Conservation (phyloP, 768 basidiomycete species). For the Podaxis sp. region DNA sequence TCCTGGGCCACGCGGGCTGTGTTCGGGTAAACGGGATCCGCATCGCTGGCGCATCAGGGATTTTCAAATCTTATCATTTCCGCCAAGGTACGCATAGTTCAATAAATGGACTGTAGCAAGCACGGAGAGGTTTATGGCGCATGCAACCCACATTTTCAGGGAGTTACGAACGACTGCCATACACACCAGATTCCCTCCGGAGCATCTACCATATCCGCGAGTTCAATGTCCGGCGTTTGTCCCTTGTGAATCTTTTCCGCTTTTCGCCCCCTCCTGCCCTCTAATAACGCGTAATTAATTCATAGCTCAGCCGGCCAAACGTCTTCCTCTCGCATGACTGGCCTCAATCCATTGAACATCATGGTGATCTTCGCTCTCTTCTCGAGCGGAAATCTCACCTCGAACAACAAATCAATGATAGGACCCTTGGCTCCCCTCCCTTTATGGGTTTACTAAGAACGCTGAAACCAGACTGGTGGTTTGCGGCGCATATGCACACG, state of each 20-base stretch:
- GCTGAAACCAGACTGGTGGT: constrained; percentile 86
- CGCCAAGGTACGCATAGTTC: constrained; percentile 44
- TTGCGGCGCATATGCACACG: constrained; percentile 87
- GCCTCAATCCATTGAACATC: constrained; percentile 81
- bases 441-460: constrained; percentile 72
- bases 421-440: constrained; percentile 83
- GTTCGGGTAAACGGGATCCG: constrained; percentile 84
- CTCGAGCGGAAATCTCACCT: constrained; percentile 80
- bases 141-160: constrained; percentile 39
- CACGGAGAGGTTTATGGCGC: background rate
- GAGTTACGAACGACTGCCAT: constrained; percentile 81
- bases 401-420: constrained; percentile 59
- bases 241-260: constrained; percentile 47
- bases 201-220: constrained; percentile 92
- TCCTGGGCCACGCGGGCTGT: constrained; percentile 88
- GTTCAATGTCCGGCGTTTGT: constrained; percentile 76
- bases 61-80: constrained; percentile 81
- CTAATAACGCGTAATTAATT: constrained; percentile 17
- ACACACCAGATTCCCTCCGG: constrained; percentile 64
- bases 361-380: constrained; percentile 67
- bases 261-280: too few relatives aligned
- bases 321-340: constrained; percentile 97
- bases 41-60: constrained; percentile 92
- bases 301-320: constrained; percentile 55
- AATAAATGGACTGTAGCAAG: background rate